A percentile compares a stretch with the other conserved stretches of the same genome.
phyloP scores from a whole-genome alignment of 129 eudicot species.

The Saussurea involucrata region DNA sequence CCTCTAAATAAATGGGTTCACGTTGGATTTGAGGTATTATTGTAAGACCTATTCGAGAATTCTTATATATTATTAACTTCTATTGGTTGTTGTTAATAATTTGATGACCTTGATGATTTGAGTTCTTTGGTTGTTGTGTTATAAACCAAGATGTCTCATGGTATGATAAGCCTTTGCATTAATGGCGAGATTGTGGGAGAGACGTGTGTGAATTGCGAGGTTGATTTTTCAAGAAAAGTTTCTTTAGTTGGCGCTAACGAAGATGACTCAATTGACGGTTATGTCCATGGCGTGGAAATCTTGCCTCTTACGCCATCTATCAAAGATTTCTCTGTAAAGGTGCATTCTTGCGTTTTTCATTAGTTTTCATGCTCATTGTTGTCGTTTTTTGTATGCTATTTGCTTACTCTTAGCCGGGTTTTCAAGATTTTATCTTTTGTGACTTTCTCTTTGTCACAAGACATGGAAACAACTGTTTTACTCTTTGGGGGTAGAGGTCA shows the following conservation, averaged over 20 bases:
- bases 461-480: not conserved
- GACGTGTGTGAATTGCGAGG: slow-evolving; percentile 33
- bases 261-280: slow-evolving; percentile 41
- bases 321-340: slow-evolving; percentile 52
- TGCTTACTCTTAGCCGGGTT: not conserved
- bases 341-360: slow-evolving; percentile 17
- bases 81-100: slow-evolving; percentile 4
- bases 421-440: no score
- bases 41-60: not conserved
- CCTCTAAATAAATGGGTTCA: slow-evolving; percentile 75
- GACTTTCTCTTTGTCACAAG: not conserved
- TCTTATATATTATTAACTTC: not conserved
- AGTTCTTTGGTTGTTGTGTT: slow-evolving; percentile 10
- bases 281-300: slow-evolving; percentile 52
- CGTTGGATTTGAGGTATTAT: slow-evolving; percentile 80
- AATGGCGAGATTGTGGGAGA: slow-evolving; percentile 65
- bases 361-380: slow-evolving; percentile 10
- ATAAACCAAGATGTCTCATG: slow-evolving; percentile 56
- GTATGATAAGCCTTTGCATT: slow-evolving; percentile 49
- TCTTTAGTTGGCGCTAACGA: slow-evolving; percentile 42
- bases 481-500: not conserved
- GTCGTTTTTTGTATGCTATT: not conserved
- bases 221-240: slow-evolving; percentile 29
- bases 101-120: not conserved
- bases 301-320: slow-evolving; percentile 41